Percentiles rank a stretch among this genome's conserved stretches.
Evolutionary conservation across 2,329 filamentous ascomycete genomes (phyloP).

Genomic region (Colletotrichum shisoi): DNA sequence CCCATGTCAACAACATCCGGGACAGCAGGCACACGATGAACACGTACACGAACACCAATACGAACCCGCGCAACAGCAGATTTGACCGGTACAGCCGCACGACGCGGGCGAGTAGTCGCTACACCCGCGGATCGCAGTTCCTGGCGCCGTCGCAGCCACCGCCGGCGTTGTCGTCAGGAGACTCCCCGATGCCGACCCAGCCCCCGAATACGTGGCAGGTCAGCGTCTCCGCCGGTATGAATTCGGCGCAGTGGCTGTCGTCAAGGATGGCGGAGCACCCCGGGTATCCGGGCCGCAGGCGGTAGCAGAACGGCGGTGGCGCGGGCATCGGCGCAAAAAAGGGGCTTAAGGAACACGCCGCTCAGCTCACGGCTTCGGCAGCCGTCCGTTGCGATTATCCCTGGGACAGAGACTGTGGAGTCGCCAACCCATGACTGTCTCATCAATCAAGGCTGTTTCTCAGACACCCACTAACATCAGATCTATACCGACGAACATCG

Average conservation of each 20-base stretch:
- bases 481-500: background rate
- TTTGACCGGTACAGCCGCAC: slow-evolving; percentile 23
- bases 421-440: background rate
- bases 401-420: too few species aligned
- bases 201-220: slow-evolving; percentile 26
- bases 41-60: slow-evolving; percentile 3
- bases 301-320: background rate
- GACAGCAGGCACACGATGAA: slow-evolving; percentile 14
- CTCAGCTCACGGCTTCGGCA: too few species aligned
- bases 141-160: slow-evolving; percentile 16
- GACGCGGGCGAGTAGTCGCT: slow-evolving; percentile 22
- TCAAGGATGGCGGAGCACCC: slow-evolving; percentile 29
- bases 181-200: slow-evolving; percentile 13
- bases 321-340: too few species aligned
- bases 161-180: background rate
- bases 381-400: too few species aligned
- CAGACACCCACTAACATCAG: background rate
- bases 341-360: too few species aligned
- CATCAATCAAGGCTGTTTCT: background rate
- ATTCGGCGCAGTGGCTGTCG: slow-evolving; percentile 32
- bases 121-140: slow-evolving; percentile 27
- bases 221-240: slow-evolving; percentile 11
- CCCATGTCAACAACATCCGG: background rate
- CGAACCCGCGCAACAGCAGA: slow-evolving; percentile 5
- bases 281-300: slow-evolving; percentile 5